These are phyloP conservation scores for Diplodia corticola DNA, from an alignment of 2,329 filamentous ascomycete genomes.

Conservation along the genomic window DNA sequence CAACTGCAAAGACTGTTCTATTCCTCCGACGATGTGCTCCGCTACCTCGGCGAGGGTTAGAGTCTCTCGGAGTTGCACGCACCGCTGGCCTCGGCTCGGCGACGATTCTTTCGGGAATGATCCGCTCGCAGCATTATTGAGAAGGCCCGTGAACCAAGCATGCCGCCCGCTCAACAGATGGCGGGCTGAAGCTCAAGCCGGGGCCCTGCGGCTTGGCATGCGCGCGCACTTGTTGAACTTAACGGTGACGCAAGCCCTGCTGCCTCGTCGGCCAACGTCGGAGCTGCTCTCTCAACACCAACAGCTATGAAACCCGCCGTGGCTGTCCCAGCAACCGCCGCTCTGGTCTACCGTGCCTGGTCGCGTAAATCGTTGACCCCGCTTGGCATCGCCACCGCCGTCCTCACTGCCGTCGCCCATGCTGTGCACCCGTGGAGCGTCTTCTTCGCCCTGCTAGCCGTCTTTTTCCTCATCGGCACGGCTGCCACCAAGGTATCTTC, in stretches of 20 bases:
- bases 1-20: conserved; percentile 72
- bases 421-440: conserved; percentile 90
- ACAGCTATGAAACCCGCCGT: conserved; percentile 30
- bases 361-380: conserved; percentile 68
- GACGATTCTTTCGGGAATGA: background rate
- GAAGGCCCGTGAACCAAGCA: background rate
- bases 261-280: conserved; percentile 6
- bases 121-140: background rate
- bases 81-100: background rate
- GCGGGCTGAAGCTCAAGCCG: too few species aligned
- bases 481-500: conserved; percentile 72
- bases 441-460: conserved; percentile 79
- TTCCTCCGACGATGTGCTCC: conserved; percentile 71
- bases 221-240: conserved; percentile 6
- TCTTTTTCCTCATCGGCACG: conserved; percentile 87
- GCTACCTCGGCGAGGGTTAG: conserved; percentile 59
- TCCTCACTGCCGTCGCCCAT: conserved; percentile 73
- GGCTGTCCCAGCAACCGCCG: conserved; percentile 35
- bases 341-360: conserved; percentile 43
- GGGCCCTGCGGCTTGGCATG: background rate
- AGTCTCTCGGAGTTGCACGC: conserved; percentile 3
- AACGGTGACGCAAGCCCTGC: conserved; percentile 3
- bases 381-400: conserved; percentile 69
- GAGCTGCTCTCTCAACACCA: conserved; percentile 10
- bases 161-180: background rate